These are phyloP conservation scores for Mycena metata DNA, from an alignment of 768 basidiomycete species.

Conservation along the genomic window DNA sequence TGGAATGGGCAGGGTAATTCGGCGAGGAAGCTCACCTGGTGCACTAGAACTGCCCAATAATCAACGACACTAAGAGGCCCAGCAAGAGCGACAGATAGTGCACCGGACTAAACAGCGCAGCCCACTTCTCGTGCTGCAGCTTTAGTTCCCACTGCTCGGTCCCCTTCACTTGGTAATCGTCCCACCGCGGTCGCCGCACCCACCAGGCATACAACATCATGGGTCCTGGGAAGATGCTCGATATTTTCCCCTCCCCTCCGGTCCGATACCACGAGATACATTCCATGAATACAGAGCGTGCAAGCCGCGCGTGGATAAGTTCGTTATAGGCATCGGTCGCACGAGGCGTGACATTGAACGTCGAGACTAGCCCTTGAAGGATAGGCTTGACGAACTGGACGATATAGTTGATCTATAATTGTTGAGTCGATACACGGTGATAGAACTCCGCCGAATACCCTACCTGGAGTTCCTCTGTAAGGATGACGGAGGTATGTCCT, in stretches of 20 bases:
- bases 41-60: background rate
- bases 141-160: background rate
- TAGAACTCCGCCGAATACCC: background rate
- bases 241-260: slow-evolving; percentile 52
- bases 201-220: slow-evolving; percentile 50
- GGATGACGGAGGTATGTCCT: slow-evolving; percentile 44
- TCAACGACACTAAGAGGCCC: background rate
- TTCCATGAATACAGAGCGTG: slow-evolving; percentile 36
- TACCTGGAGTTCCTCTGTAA: slow-evolving; percentile 37
- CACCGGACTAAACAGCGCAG: background rate
- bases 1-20: too few relatives aligned
- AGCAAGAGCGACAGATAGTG: slow-evolving; percentile 1
- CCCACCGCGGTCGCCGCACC: slow-evolving; percentile 52
- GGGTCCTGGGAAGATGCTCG: slow-evolving; percentile 56
- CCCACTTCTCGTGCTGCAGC: slow-evolving; percentile 12
- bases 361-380: background rate
- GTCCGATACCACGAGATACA: slow-evolving; percentile 59
- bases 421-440: too few relatives aligned
- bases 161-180: slow-evolving; percentile 43
- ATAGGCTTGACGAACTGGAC: slow-evolving; percentile 4
- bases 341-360: slow-evolving; percentile 1
- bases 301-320: background rate
- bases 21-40: too few relatives aligned
- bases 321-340: slow-evolving; percentile 32
- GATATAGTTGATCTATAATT: slow-evolving; percentile 1